phyloP scores from a whole-genome alignment of 225 moss, liverwort and hornwort species.

The Anthoceros angustus region DNA sequence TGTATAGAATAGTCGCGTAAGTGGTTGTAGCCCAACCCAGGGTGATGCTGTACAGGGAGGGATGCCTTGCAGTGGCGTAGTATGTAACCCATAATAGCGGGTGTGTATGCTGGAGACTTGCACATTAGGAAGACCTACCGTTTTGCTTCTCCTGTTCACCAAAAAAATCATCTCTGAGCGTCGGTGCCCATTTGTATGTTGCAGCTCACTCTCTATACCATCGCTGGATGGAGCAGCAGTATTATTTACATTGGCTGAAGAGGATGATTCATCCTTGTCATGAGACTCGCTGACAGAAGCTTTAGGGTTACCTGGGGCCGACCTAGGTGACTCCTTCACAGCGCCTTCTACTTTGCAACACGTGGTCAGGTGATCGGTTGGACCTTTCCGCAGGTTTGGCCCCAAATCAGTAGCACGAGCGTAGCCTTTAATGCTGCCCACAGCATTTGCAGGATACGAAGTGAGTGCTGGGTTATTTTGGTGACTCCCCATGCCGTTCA shows the following conservation, averaged over 20 bases:
- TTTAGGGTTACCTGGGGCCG: conserved; percentile 19
- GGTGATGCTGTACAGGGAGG: background rate
- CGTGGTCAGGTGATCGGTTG: background rate
- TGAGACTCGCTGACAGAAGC: conserved; percentile 26
- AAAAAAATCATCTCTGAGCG: conserved; percentile 53
- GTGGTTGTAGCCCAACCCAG: too few relatives aligned
- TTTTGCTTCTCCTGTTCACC: conserved; percentile 73
- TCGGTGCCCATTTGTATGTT: conserved; percentile 17
- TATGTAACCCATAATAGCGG: background rate
- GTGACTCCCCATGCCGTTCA: conserved; percentile 10
- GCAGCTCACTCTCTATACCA: conserved; percentile 32
- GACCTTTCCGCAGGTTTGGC: conserved; percentile 11
- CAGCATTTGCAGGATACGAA: conserved; percentile 12
- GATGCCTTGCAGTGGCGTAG: background rate
- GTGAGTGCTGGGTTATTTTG: conserved; percentile 12
- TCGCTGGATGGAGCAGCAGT: conserved; percentile 22
- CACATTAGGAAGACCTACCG: conserved; percentile 29
- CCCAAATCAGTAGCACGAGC: conserved; percentile 12
- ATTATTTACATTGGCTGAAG: conserved; percentile 40
- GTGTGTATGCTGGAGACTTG: conserved; percentile 3
- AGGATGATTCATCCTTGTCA: conserved; percentile 52
- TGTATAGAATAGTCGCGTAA: background rate
- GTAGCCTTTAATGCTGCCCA: conserved; percentile 8
- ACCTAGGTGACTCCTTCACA: conserved; percentile 20
- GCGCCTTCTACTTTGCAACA: conserved; percentile 6